Evolutionary conservation across 2,329 filamentous ascomycete genomes (phyloP).

Genomic region (Neofusicoccum ribis): DNA sequence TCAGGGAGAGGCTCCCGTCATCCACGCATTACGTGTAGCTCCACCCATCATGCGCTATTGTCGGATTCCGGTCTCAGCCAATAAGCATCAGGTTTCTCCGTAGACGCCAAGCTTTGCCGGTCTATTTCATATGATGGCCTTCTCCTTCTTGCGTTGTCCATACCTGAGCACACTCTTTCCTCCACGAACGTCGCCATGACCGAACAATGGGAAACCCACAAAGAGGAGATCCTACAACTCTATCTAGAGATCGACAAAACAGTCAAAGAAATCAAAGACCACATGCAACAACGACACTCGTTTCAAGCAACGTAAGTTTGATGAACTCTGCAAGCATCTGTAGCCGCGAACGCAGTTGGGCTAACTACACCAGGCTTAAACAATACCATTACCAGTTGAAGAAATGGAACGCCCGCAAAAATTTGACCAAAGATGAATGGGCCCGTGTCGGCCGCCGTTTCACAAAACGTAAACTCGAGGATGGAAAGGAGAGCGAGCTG

Average conservation of each 20-base stretch:
- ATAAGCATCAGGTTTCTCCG: not conserved
- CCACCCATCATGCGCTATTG: not conserved
- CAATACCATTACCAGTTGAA: not conserved
- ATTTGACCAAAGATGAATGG: not conserved
- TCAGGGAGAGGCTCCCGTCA: not conserved
- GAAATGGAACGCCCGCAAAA: not conserved
- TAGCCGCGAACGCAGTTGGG: too few species aligned
- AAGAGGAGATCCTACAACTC: not conserved
- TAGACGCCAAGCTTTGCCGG: too few species aligned
- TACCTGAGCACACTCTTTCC: constrained; percentile 17
- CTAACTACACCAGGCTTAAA: not conserved
- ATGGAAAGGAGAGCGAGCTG: not conserved
- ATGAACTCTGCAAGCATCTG: too few species aligned
- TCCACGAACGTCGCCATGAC: not conserved
- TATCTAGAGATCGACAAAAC: not conserved
- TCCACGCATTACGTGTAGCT: not conserved
- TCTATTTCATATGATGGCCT: not conserved
- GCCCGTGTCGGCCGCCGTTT: not conserved
- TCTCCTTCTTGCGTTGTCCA: not conserved
- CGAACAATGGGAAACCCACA: not conserved
- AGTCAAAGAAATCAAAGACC: not conserved
- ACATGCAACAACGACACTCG: not conserved
- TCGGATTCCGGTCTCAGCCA: not conserved
- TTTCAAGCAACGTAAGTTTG: not conserved
- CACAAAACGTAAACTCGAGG: not conserved